Evolutionary conservation across 2,329 filamentous ascomycete species (phyloP).

Genomic region (Microsporum ferrugineum): DNA sequence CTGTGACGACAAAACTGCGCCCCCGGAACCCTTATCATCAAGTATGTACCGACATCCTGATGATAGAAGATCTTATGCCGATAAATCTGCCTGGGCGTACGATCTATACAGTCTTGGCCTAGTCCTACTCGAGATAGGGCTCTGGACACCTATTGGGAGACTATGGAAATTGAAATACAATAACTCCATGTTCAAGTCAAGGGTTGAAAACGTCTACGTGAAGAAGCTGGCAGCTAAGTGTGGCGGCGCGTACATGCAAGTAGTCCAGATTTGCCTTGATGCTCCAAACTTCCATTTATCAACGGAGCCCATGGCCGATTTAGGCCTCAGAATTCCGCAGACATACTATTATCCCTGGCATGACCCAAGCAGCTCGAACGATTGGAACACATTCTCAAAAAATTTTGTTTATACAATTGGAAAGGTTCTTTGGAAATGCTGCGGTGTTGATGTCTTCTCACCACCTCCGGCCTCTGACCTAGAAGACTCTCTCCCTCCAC

Average conservation of each 20-base stretch:
- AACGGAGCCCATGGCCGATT: slow-evolving; percentile 32
- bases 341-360: slow-evolving; percentile 33
- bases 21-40: slow-evolving; percentile 34
- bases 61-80: slow-evolving; percentile 29
- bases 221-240: slow-evolving; percentile 52
- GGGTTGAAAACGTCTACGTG: slow-evolving; percentile 52
- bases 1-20: slow-evolving; percentile 38
- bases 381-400: slow-evolving; percentile 34
- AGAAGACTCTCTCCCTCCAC: slow-evolving; percentile 33
- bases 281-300: slow-evolving; percentile 42
- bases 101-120: slow-evolving; percentile 54
- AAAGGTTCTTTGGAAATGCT: slow-evolving; percentile 34
- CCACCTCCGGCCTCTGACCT: slow-evolving; percentile 31
- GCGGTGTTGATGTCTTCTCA: slow-evolving; percentile 32
- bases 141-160: slow-evolving; percentile 52
- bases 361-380: slow-evolving; percentile 31
- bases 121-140: slow-evolving; percentile 50
- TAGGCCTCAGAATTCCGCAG: slow-evolving; percentile 31
- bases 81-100: slow-evolving; percentile 33
- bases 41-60: slow-evolving; percentile 53
- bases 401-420: slow-evolving; percentile 35
- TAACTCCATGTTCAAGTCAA: slow-evolving; percentile 49
- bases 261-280: slow-evolving; percentile 50
- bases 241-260: slow-evolving; percentile 52
- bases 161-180: slow-evolving; percentile 56